These are phyloP conservation scores for Conringia planisiliqua DNA, from an alignment of 345 rosid genomes.

Conservation along the genomic window DNA sequence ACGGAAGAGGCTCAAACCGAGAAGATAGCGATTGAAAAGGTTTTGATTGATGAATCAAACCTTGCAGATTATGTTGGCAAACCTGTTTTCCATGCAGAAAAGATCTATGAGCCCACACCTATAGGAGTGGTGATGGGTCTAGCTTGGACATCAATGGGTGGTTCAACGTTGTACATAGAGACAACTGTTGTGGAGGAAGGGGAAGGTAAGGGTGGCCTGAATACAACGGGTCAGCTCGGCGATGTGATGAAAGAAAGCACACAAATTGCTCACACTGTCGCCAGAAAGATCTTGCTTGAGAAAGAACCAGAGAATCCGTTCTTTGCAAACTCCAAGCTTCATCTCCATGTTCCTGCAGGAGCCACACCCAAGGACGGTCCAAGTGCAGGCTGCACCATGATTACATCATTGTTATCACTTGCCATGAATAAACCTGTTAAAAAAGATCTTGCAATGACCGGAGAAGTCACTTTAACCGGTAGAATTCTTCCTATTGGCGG, in stretches of 20 bases:
- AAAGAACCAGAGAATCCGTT: slow-evolving; percentile 68
- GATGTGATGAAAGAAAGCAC: slow-evolving; percentile 99
- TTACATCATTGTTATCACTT: slow-evolving; percentile 91
- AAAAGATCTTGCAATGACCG: slow-evolving; percentile 96
- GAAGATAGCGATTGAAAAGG: slow-evolving; percentile 47
- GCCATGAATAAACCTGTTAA: slow-evolving; percentile 69
- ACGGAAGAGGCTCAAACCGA: slow-evolving; percentile 46
- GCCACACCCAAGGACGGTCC: slow-evolving; percentile 99
- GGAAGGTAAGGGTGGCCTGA: slow-evolving; percentile 87
- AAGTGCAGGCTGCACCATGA: slow-evolving; percentile 99
- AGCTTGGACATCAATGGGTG: slow-evolving; percentile 99
- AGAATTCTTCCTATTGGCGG: slow-evolving; percentile 98
- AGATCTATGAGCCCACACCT: slow-evolving; percentile 84
- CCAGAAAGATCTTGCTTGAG: slow-evolving; percentile 65
- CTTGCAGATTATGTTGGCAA: slow-evolving; percentile 85
- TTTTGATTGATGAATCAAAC: slow-evolving; percentile 63
- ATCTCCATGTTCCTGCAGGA: slow-evolving; percentile 99
- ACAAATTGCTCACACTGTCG: slow-evolving; percentile 87
- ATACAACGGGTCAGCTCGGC: slow-evolving; percentile 87
- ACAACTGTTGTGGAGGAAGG: slow-evolving; percentile 80
- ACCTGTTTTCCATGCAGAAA: slow-evolving; percentile 94
- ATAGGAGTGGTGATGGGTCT: slow-evolving; percentile 99
- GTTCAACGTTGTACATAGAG: slow-evolving; percentile 95
- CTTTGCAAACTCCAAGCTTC: slow-evolving; percentile 83
- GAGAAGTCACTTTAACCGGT: slow-evolving; percentile 89